Conservation (phyloP, 2,329 filamentous ascomycete genomes). For the Berkeleyomyces basicola region DNA sequence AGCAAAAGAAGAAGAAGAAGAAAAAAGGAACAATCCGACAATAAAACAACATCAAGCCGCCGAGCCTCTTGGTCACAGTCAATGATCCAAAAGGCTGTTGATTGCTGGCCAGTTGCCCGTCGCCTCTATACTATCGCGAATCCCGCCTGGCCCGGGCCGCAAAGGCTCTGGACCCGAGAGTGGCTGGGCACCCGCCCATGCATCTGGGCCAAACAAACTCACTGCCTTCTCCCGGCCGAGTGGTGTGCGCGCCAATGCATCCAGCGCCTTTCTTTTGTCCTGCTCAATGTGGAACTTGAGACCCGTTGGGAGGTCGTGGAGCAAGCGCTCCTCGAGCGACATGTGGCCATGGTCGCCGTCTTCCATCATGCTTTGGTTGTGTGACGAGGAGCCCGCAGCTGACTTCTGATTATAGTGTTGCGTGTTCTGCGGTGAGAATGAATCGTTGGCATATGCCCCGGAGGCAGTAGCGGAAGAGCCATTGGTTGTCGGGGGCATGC, state of each 20-base stretch:
- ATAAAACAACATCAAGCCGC: not conserved
- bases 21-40: not conserved
- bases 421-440: constrained; percentile 16
- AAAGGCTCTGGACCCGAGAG: constrained; percentile 14
- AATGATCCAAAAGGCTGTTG: constrained; percentile 9
- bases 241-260: constrained; percentile 35
- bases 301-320: constrained; percentile 29
- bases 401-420: constrained; percentile 13
- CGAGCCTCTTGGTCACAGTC: not conserved
- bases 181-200: constrained; percentile 23
- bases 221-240: constrained; percentile 33
- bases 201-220: constrained; percentile 32
- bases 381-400: constrained; percentile 18
- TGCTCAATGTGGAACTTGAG: constrained; percentile 29
- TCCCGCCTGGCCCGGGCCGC: constrained; percentile 18
- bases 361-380: constrained; percentile 14
- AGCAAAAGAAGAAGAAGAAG: not conserved
- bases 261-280: constrained; percentile 34
- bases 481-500: constrained; percentile 21
- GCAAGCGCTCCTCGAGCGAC: constrained; percentile 34
- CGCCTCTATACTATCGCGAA: constrained; percentile 13
- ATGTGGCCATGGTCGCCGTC: constrained; percentile 14
- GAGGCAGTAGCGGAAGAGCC: constrained; percentile 8
- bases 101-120: constrained; percentile 7
- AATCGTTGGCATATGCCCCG: constrained; percentile 15